phyloP scores from a whole-genome alignment of 2,329 filamentous ascomycete species.

The Pleomassaria siparia region DNA sequence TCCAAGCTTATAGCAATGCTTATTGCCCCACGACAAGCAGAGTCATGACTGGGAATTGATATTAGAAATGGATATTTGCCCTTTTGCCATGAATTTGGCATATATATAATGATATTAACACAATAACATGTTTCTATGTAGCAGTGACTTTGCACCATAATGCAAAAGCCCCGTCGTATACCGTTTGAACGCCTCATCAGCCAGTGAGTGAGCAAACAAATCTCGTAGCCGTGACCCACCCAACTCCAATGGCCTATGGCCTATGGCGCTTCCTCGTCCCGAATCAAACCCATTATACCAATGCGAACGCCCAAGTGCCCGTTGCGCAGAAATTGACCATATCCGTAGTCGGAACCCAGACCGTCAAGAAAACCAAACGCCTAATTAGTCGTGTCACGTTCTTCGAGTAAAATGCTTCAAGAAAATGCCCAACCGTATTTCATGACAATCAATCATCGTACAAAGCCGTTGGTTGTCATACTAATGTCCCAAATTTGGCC shows the following conservation, averaged over 20 bases:
- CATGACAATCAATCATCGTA: background rate
- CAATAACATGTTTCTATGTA: background rate
- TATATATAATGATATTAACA: background rate
- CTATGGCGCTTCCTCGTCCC: background rate
- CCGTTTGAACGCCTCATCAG: background rate
- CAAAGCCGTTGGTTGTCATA: background rate
- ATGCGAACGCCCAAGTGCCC: background rate
- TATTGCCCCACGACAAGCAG: too few relatives aligned
- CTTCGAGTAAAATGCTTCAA: background rate
- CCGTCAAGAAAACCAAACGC: background rate
- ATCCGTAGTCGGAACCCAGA: conserved; percentile 1
- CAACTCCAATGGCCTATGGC: background rate
- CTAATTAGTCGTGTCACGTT: background rate
- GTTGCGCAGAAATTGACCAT: background rate
- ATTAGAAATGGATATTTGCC: too few relatives aligned
- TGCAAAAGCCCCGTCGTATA: background rate
- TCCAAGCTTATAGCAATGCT: too few relatives aligned
- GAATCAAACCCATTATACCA: background rate
- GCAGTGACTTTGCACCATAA: background rate
- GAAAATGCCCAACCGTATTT: background rate
- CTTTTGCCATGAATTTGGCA: background rate
- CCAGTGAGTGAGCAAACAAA: background rate
- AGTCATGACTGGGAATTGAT: too few relatives aligned
- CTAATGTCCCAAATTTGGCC: background rate
- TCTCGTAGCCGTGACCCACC: background rate